Evolutionary conservation across 345 rosid genomes (phyloP).

Genomic region (Citrus maxima): DNA sequence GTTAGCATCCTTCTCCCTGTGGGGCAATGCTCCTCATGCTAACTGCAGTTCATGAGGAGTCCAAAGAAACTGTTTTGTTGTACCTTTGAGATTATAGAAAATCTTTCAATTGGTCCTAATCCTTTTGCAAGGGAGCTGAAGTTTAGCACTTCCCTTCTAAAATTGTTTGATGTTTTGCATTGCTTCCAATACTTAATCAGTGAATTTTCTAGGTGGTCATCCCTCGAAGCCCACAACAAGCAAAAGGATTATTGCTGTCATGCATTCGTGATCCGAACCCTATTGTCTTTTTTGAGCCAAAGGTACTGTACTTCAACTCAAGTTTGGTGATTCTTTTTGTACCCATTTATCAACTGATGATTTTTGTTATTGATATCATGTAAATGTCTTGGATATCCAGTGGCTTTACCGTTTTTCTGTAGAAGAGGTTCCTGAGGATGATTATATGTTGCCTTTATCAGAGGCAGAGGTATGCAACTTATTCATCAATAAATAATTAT

Average conservation of each 20-base stretch:
- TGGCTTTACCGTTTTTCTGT: conserved; percentile 89
- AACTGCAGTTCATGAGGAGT: background rate
- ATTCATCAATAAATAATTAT: background rate
- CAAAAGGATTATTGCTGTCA: conserved; percentile 82
- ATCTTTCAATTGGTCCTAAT: background rate
- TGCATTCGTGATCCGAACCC: conserved; percentile 83
- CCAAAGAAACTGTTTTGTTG: background rate
- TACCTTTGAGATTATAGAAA: background rate
- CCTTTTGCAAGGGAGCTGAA: background rate
- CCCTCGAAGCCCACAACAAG: conserved; percentile 83
- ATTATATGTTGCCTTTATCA: conserved; percentile 85
- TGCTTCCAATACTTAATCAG: background rate
- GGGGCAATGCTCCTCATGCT: background rate
- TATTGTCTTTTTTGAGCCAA: conserved; percentile 86
- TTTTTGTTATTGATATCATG: conserved; percentile 4
- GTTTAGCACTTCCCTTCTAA: background rate
- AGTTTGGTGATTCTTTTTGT: background rate
- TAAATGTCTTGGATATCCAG: conserved; percentile 32
- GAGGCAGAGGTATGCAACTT: conserved; percentile 67
- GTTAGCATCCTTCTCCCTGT: background rate
- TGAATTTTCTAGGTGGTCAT: conserved; percentile 57
- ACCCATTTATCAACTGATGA: conserved; percentile 9
- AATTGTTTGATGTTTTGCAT: background rate
- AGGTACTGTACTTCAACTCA: conserved; percentile 35
- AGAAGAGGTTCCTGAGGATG: conserved; percentile 86